These are phyloP conservation scores for Phytophthora boehmeriae DNA, from an alignment of 352 stramenopile genomes.

Conservation along the genomic window DNA sequence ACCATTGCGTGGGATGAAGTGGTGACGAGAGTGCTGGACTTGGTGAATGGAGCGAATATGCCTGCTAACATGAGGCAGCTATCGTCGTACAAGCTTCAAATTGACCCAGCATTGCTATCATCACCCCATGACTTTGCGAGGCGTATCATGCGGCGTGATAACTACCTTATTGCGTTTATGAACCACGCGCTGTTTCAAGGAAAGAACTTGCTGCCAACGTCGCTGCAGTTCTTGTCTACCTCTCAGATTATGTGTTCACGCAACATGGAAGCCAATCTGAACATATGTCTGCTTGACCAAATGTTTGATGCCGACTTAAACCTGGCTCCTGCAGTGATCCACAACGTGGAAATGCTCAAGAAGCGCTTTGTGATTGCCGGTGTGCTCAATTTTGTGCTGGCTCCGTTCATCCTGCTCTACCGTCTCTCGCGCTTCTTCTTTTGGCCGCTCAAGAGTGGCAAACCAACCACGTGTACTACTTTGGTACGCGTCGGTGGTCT, in stretches of 20 bases:
- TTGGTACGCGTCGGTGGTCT: conserved; percentile 95
- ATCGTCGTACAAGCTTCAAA: conserved; percentile 81
- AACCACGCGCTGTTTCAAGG: conserved; percentile 95
- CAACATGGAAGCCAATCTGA: conserved; percentile 95
- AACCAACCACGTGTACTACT: conserved; percentile 90
- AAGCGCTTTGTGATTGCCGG: conserved; percentile 94
- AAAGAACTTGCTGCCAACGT: conserved; percentile 68
- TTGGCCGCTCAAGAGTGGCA: conserved; percentile 97
- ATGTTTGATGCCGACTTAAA: conserved; percentile 93
- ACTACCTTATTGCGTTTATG: conserved; percentile 98
- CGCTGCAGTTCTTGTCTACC: conserved; percentile 73
- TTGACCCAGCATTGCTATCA: conserved; percentile 75
- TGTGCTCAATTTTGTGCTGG: conserved; percentile 94
- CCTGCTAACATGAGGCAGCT: conserved; percentile 87
- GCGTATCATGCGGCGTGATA: conserved; percentile 98
- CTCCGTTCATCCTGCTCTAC: conserved; percentile 98
- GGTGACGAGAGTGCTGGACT: conserved; percentile 84
- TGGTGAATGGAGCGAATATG: conserved; percentile 72
- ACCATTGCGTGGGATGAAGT: conserved; percentile 91
- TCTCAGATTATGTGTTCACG: conserved; percentile 86
- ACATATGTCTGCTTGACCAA: conserved; percentile 96
- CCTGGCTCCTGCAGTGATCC: conserved; percentile 89
- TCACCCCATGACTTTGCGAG: conserved; percentile 92
- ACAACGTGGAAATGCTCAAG: conserved; percentile 92
- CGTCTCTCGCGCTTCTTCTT: conserved; percentile 97